phyloP scores from a whole-genome alignment of 2,329 filamentous ascomycete species.

The Diaporthe helianthi region DNA sequence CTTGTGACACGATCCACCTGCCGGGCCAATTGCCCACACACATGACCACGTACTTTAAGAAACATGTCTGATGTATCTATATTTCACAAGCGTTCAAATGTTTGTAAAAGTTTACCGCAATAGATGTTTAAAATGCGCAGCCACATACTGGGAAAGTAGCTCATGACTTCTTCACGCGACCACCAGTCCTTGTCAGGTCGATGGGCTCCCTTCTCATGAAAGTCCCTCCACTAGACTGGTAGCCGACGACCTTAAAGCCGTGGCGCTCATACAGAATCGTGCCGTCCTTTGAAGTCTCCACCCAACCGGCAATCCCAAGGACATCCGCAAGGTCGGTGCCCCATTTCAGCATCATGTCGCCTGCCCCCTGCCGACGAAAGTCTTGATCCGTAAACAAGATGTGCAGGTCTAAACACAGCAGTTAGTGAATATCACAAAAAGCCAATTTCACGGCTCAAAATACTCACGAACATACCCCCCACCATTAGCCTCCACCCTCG shows the following conservation, averaged over 20 bases:
- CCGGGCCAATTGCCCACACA: no score
- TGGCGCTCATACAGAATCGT: conserved; percentile 36
- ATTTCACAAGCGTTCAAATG: neutral
- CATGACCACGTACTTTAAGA: neutral
- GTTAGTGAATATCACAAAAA: neutral
- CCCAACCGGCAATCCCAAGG: conserved; percentile 45
- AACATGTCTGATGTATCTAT: neutral
- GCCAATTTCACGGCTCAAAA: neutral
- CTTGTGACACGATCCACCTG: no score
- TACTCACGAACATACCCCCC: conserved; percentile 13
- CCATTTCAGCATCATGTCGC: conserved; percentile 45
- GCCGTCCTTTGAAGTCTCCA: conserved; percentile 47
- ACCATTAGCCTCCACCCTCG: conserved; percentile 42
- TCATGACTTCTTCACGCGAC: neutral
- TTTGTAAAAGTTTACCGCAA: no score
- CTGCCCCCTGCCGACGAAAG: conserved; percentile 47
- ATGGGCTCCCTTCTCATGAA: conserved; percentile 14
- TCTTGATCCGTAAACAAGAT: conserved; percentile 48
- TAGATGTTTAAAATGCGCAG: no score
- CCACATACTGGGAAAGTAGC: neutral
- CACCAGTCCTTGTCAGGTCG: neutral
- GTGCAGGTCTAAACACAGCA: neutral
- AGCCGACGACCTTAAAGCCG: neutral
- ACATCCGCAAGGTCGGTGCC: conserved; percentile 46
- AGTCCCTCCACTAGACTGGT: neutral